These are phyloP conservation scores for Neurospora sp. DNA, from an alignment of 495 filamentous ascomycete genomes.

Conservation along the genomic window DNA sequence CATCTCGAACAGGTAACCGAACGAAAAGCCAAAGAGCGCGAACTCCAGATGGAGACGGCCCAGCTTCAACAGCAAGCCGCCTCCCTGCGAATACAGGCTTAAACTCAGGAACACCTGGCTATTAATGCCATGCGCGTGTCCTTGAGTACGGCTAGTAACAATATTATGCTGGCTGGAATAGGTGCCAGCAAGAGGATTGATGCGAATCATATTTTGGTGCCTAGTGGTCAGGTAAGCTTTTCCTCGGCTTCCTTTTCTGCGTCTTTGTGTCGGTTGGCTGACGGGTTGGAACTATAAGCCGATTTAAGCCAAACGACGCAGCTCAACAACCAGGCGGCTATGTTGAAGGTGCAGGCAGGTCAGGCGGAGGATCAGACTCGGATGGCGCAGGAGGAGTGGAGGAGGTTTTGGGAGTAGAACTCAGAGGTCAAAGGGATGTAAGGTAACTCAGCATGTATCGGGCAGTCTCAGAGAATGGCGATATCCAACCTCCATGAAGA, in stretches of 20 bases:
- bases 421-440: no score
- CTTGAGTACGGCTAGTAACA: conserved; percentile 1
- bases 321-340: conserved; percentile 10
- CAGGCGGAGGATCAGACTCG: conserved; percentile 3
- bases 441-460: no score
- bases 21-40: conserved; percentile 1
- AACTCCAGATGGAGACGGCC: conserved; percentile 2
- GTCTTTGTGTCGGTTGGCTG: not conserved
- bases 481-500: no score
- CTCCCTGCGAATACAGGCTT: not conserved
- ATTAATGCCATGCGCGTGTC: not conserved
- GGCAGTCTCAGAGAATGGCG: no score
- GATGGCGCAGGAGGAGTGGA: conserved; percentile 8
- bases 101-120: conserved; percentile 4
- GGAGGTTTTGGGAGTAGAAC: conserved; percentile 5
- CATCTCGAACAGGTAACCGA: not conserved
- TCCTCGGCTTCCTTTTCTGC: not conserved
- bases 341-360: conserved; percentile 7
- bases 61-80: conserved; percentile 1
- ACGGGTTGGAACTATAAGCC: not conserved
- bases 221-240: conserved; percentile 2
- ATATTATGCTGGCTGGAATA: conserved; percentile 5
- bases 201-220: not conserved
- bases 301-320: conserved; percentile 8
- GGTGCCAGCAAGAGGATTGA: conserved; percentile 4